A percentile compares a stretch with the other conserved stretches of the same genome.
phyloP scores from a whole-genome alignment of 208 protist genomes.

The Leishmania tropica region DNA sequence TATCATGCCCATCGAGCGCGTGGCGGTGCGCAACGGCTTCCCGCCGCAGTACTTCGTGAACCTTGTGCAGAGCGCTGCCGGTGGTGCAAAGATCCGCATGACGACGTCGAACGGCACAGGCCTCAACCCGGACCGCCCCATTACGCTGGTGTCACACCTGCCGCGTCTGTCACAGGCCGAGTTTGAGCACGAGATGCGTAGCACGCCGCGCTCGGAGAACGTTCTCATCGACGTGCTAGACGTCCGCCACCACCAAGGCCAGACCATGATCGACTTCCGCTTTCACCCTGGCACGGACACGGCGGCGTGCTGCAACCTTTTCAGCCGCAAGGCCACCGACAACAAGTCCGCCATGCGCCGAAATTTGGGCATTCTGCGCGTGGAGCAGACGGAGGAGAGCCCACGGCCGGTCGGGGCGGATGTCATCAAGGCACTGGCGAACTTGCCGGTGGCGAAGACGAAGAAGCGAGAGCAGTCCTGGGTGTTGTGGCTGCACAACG shows the following conservation, averaged over 20 bases:
- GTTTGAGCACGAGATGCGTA: conserved; percentile 82
- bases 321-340: conserved; percentile 81
- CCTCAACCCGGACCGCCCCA: conserved; percentile 71
- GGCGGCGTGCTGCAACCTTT: conserved; percentile 67
- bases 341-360: conserved; percentile 81
- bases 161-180: conserved; percentile 72
- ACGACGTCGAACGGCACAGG: conserved; percentile 37
- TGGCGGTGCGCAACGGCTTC: conserved; percentile 73
- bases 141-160: conserved; percentile 74
- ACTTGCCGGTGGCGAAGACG: conserved; percentile 72
- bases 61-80: conserved; percentile 60
- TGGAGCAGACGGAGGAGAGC: conserved; percentile 70
- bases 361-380: conserved; percentile 77
- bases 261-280: conserved; percentile 80
- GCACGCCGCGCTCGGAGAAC: conserved; percentile 43
- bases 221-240: conserved; percentile 66
- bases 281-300: conserved; percentile 55
- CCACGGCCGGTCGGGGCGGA: conserved; percentile 43
- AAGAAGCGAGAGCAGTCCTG: conserved; percentile 90
- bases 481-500: conserved; percentile 89
- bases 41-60: conserved; percentile 62
- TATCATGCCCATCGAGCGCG: conserved; percentile 72
- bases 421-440: conserved; percentile 63
- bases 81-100: conserved; percentile 47
- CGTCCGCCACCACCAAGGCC: conserved; percentile 60